Base-by-base conservation (phyloP, 352 stramenopile species). In the Phytophthora rubi region DNA sequence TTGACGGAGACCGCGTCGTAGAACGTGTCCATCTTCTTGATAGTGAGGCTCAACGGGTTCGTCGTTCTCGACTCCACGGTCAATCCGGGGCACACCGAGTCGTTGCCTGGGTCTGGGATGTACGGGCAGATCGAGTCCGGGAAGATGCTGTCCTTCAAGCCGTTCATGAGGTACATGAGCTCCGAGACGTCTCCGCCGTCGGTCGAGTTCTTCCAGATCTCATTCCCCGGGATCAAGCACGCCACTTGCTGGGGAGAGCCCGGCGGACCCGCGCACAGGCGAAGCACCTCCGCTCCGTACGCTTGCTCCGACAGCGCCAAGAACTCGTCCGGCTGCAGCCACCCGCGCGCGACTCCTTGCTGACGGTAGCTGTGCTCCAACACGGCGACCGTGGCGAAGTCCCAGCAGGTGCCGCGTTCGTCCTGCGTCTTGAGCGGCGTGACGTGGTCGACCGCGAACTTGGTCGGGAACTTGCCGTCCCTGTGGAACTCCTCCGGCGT, bases 371-470 rank as follows among this genome's bases (percentile, higher is more conserved):
- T 83, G 59, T 90, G 81, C 66, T 91, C 83, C n/a, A 91, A 52
- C n/a, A 88, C 80, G 0, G 56, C 81, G 23, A 91, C 80, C 4
- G 77, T 87, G 2, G 79, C 83, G 62, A 89, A 91, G 57, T 91
- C 83, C 83, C 83, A 91, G 75, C 83, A 90, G 37, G 83, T 91
- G 32, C 83, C 83, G 18, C 81, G 81, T 45, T 87, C 76, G 53
- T 91, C 83, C 56, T 91, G 83, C 16, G 83, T 91, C 79, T 91
- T 90, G 65, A 86, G 69, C 5, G 83, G 83, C 30, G 83, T 91
- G 33, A 87, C 72, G 44, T 76, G 69, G 37, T 83, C 61, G 30
- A 89, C 80, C 10, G 73, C 76, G 53, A 85, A 91, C 79, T 90
- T 91, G 70, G 76, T 62, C 48, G 83, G 83, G 51, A 86, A 67